These are phyloP conservation scores for Trametes polyzona DNA, from an alignment of 1,284 basidiomycete genomes.

Conservation along the genomic window DNA sequence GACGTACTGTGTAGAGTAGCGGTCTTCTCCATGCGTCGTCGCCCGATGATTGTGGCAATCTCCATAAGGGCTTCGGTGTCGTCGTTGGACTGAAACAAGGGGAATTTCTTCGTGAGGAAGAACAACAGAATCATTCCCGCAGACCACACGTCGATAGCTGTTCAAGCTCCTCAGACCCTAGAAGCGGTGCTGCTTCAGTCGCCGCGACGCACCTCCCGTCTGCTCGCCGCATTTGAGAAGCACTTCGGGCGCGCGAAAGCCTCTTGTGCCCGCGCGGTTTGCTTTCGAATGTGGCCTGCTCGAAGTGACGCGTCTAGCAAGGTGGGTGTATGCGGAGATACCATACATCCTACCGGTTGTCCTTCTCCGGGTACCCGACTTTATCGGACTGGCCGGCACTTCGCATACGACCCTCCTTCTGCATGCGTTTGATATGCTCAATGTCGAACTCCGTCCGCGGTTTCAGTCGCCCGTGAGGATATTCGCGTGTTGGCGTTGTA, in stretches of 20 bases:
- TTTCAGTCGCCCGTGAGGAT: slow-evolving; percentile 70
- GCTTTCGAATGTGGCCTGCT: slow-evolving; percentile 85
- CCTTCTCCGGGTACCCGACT: slow-evolving; percentile 76
- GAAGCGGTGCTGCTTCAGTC: neutral
- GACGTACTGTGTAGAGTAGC: slow-evolving; percentile 89
- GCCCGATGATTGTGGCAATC: slow-evolving; percentile 88
- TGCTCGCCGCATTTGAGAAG: slow-evolving; percentile 95
- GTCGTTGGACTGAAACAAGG: slow-evolving; percentile 93
- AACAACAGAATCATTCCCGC: slow-evolving; percentile 92
- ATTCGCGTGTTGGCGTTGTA: slow-evolving; percentile 57
- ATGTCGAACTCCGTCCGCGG: slow-evolving; percentile 44
- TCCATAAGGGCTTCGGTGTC: slow-evolving; percentile 97
- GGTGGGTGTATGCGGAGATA: neutral
- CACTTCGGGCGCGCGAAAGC: slow-evolving; percentile 97
- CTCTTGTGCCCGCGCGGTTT: slow-evolving; percentile 95
- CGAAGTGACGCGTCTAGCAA: neutral
- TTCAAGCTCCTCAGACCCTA: slow-evolving; percentile 4
- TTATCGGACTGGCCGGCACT: slow-evolving; percentile 59
- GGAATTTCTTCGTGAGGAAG: slow-evolving; percentile 92
- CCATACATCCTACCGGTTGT: slow-evolving; percentile 50
- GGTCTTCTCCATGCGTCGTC: slow-evolving; percentile 81
- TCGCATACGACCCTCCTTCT: slow-evolving; percentile 67
- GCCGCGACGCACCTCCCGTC: slow-evolving; percentile 71
- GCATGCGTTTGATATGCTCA: slow-evolving; percentile 51
- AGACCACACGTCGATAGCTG: slow-evolving; percentile 97